Percentiles rank a stretch among this genome's conserved stretches.
These are phyloP conservation scores for Kwoniella bestiolae DNA, from an alignment of 768 basidiomycete genomes.

Conservation along the genomic window DNA sequence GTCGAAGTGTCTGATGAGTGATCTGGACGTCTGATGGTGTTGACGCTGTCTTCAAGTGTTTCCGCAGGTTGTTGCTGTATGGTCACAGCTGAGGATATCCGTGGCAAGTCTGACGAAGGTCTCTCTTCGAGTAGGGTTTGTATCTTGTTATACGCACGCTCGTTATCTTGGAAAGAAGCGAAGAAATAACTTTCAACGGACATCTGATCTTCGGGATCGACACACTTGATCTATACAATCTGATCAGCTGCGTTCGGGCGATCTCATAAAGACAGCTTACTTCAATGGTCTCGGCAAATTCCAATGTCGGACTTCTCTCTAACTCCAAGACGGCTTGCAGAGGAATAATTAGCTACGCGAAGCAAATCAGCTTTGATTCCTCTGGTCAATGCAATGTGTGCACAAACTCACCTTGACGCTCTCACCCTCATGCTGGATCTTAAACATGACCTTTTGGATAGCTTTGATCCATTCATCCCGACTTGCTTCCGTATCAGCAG, in stretches of 20 bases:
- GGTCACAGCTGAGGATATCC: conserved; percentile 28
- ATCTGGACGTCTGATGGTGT: conserved; percentile 24
- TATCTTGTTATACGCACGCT: conserved; percentile 77
- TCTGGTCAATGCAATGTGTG: background rate
- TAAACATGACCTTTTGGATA: conserved; percentile 88
- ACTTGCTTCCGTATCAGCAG: conserved; percentile 50
- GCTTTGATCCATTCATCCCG: conserved; percentile 80
- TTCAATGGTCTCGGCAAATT: conserved; percentile 95
- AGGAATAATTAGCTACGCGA: conserved; percentile 81
- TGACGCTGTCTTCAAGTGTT: conserved; percentile 18
- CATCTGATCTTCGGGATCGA: conserved; percentile 70
- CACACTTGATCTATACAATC: conserved; percentile 67
- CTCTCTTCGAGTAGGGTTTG: conserved; percentile 69
- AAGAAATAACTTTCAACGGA: conserved; percentile 78
- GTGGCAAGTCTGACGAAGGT: conserved; percentile 48
- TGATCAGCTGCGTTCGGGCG: conserved; percentile 14
- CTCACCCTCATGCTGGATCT: conserved; percentile 94
- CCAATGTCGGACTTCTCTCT: conserved; percentile 83
- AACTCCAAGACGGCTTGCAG: conserved; percentile 87
- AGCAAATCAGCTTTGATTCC: conserved; percentile 1
- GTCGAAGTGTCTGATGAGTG: conserved; percentile 1
- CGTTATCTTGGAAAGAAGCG: conserved; percentile 86
- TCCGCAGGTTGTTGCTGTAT: conserved; percentile 16
- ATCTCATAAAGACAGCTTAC: conserved; percentile 39
- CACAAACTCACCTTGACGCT: conserved; percentile 74